phyloP scores from a whole-genome alignment of 129 eudicot species.

The carrot (Daucus carota) region DNA sequence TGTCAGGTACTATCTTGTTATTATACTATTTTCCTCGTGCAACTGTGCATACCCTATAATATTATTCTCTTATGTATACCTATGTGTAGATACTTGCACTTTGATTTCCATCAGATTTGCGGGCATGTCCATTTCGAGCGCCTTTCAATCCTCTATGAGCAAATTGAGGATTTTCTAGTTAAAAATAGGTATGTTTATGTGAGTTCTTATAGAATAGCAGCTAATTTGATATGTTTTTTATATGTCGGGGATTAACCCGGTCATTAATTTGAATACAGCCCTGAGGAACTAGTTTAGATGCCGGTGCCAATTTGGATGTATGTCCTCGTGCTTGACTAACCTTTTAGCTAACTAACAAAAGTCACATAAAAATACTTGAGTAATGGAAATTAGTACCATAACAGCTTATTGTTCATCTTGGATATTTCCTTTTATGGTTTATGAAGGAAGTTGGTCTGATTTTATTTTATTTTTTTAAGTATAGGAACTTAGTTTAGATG shows the following conservation, averaged over 20 bases:
- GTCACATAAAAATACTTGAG: neutral
- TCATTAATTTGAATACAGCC: neutral
- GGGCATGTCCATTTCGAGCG: constrained; percentile 85
- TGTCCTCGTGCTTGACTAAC: neutral
- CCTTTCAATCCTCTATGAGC: constrained; percentile 84
- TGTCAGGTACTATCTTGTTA: constrained; percentile 50
- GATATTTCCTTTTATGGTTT: no score
- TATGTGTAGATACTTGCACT: constrained; percentile 71
- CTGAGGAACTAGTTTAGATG: neutral
- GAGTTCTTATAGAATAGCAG: neutral
- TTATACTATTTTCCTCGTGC: neutral
- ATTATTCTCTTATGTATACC: neutral
- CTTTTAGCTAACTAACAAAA: neutral
- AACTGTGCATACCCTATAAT: neutral
- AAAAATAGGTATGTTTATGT: constrained; percentile 54
- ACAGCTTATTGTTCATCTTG: no score
- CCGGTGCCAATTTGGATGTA: neutral
- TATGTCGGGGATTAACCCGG: neutral
- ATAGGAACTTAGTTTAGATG: no score
- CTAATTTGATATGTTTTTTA: neutral
- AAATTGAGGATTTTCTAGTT: constrained; percentile 59
- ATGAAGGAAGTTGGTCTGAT: no score
- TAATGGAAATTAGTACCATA: no score
- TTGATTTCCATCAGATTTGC: constrained; percentile 87
- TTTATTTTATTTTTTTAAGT: no score